Conservation (phyloP, 2,329 filamentous ascomycete species). For the Cyphellophora europaea region DNA sequence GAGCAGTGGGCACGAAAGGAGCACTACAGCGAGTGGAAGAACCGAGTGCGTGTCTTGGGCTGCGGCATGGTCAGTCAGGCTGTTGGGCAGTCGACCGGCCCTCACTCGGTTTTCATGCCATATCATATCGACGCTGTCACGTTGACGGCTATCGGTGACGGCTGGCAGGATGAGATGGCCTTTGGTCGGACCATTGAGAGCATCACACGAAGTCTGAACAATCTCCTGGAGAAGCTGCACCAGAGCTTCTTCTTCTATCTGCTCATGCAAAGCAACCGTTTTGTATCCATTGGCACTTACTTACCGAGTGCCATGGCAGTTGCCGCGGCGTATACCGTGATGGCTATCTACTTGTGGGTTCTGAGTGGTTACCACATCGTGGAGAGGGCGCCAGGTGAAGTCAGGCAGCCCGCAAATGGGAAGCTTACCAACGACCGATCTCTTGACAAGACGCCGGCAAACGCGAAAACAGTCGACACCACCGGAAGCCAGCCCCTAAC, state of each 20-base stretch:
- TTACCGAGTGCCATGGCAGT: conserved; percentile 95
- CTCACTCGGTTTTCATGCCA: conserved; percentile 92
- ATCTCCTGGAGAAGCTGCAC: conserved; percentile 89
- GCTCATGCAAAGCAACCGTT: conserved; percentile 80
- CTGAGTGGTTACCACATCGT: conserved; percentile 58
- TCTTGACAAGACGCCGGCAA: conserved; percentile 1
- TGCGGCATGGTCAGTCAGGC: conserved; percentile 89
- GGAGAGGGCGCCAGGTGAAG: conserved; percentile 8
- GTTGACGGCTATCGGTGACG: conserved; percentile 76
- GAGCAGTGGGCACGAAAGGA: conserved; percentile 56
- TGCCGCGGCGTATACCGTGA: conserved; percentile 89
- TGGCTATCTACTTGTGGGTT: conserved; percentile 89
- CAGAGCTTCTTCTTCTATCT: conserved; percentile 99
- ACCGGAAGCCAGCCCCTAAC: conserved; percentile 9
- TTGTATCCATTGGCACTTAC: conserved; percentile 97
- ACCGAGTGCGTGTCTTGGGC: conserved; percentile 78
- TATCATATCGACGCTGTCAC: conserved; percentile 97
- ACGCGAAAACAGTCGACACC: conserved; percentile 2
- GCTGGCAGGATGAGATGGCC: conserved; percentile 97
- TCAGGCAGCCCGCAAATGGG: conserved; percentile 9
- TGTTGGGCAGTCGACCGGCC: conserved; percentile 76
- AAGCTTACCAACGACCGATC: conserved; percentile 19
- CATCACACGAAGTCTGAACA: conserved; percentile 87
- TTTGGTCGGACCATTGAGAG: conserved; percentile 84
- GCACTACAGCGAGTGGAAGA: conserved; percentile 66